Percentiles rank a stretch among this genome's conserved stretches.
phyloP scores from a whole-genome alignment of 176 grass and related monocot species.

The Triticum timopheevii region DNA sequence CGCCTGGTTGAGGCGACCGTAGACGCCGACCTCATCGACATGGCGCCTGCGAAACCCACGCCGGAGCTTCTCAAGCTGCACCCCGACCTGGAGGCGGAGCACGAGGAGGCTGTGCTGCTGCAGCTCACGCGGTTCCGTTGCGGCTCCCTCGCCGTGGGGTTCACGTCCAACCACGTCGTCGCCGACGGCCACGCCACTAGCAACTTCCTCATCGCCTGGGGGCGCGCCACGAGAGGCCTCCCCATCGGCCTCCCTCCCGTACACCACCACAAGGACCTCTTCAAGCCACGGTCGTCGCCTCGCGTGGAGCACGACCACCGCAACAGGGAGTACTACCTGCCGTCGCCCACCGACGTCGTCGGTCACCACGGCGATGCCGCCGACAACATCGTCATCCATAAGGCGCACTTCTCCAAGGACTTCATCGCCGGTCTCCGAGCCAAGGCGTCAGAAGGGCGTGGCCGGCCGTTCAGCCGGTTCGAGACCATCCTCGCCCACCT shows the following conservation, averaged over 20 bases:
- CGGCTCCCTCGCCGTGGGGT: background rate
- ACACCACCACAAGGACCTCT: background rate
- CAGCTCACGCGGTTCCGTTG: conserved; percentile 21
- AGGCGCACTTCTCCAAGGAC: conserved; percentile 64
- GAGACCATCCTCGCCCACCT: conserved; percentile 60
- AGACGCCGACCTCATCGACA: background rate
- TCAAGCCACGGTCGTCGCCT: background rate
- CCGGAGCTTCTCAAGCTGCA: background rate
- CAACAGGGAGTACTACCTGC: background rate
- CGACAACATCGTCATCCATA: conserved; percentile 45
- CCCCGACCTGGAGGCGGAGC: background rate
- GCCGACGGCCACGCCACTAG: background rate
- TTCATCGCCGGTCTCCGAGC: conserved; percentile 50
- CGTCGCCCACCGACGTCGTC: background rate
- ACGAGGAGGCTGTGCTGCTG: background rate
- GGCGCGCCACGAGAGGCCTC: conserved; percentile 3
- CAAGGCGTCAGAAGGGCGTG: conserved; percentile 17
- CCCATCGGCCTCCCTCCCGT: background rate
- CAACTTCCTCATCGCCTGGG: background rate
- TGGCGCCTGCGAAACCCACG: background rate
- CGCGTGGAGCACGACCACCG: conserved; percentile 14
- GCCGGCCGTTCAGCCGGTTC: conserved; percentile 53
- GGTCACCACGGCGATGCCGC: background rate
- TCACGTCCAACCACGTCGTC: conserved; percentile 17
- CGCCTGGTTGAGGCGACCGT: background rate